Percentiles rank a stretch among this genome's conserved stretches.
Conservation (phyloP, 1,284 basidiomycete species). For the Taiwanofungus camphoratus region DNA sequence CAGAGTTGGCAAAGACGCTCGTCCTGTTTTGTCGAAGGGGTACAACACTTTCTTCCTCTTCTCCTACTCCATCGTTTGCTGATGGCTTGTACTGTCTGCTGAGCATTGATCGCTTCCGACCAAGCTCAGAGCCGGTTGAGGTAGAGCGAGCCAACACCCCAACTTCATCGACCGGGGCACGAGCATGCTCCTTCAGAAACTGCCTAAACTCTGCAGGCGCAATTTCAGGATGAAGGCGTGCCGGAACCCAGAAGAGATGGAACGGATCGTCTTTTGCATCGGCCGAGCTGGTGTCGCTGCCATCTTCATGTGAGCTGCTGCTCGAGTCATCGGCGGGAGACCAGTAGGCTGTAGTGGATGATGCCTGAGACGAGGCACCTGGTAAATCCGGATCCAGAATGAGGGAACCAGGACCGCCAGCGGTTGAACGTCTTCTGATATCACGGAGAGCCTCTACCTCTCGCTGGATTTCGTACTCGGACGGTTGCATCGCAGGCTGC, state of each 20-base stretch:
- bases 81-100: constrained; percentile 81
- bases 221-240: constrained; percentile 93
- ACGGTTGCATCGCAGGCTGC: constrained; percentile 53
- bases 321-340: constrained; percentile 38
- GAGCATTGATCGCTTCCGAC: constrained; percentile 84
- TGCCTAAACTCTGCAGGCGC: constrained; percentile 93
- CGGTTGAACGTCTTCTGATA: constrained; percentile 74
- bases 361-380: constrained; percentile 46
- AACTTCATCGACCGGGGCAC: constrained; percentile 47
- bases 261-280: constrained; percentile 60
- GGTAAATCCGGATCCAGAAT: constrained; percentile 87
- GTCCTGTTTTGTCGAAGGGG: constrained; percentile 65
- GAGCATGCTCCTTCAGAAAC: constrained; percentile 91
- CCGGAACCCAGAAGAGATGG: constrained; percentile 97
- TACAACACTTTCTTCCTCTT: constrained; percentile 53
- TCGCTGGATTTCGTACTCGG: constrained; percentile 79
- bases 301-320: constrained; percentile 42
- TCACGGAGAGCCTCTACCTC: constrained; percentile 83
- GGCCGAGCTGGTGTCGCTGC: constrained; percentile 28
- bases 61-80: constrained; percentile 69
- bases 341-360: constrained; percentile 48
- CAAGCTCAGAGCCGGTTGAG: constrained; percentile 44
- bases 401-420: constrained; percentile 70
- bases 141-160: constrained; percentile 30
- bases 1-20: constrained; percentile 54